A percentile compares a stretch with the other conserved stretches of the same genome.
phyloP scores from a whole-genome alignment of 1,139 yeast genomes.

The Geotrichum siamense region DNA sequence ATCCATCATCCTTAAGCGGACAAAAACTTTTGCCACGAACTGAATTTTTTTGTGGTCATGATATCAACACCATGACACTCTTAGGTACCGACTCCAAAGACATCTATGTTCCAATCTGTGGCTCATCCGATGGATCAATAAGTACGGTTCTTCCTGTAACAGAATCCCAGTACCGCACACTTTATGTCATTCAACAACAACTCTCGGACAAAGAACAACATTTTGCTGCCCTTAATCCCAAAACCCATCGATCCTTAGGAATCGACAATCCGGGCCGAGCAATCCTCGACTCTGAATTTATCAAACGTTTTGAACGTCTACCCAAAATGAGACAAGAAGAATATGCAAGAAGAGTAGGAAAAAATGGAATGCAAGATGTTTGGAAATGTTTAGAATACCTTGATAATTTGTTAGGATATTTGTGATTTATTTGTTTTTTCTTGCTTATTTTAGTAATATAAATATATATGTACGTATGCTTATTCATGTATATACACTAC shows the following conservation, averaged over 20 bases:
- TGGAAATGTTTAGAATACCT: slow-evolving; percentile 20
- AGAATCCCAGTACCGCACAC: slow-evolving; percentile 69
- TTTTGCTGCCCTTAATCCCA: slow-evolving; percentile 73
- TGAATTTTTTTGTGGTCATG: slow-evolving; percentile 61
- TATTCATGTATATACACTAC: no score
- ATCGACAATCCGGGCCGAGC: slow-evolving; percentile 19
- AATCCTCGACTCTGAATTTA: slow-evolving; percentile 27
- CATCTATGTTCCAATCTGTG: slow-evolving; percentile 45
- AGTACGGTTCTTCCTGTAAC: slow-evolving; percentile 66
- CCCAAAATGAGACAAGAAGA: slow-evolving; percentile 25
- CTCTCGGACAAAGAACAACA: slow-evolving; percentile 69
- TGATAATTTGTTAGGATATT: not conserved
- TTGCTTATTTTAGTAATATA: no score
- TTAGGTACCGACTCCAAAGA: slow-evolving; percentile 39
- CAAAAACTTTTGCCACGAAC: slow-evolving; percentile 64
- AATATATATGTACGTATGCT: no score
- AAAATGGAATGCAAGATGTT: slow-evolving; percentile 29
- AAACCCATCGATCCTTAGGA: slow-evolving; percentile 30
- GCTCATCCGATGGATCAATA: slow-evolving; percentile 72
- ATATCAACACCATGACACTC: slow-evolving; percentile 52
- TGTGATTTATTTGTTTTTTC: not conserved
- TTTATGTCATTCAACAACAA: slow-evolving; percentile 84
- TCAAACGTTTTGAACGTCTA: slow-evolving; percentile 25
- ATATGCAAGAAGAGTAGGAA: slow-evolving; percentile 33
- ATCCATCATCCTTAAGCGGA: slow-evolving; percentile 75